Evolutionary conservation across 225 moss, liverwort and hornwort species (phyloP), one percentile per base, ranked within the genome.

Genomic region (Marchantia polymorpha): DNA sequence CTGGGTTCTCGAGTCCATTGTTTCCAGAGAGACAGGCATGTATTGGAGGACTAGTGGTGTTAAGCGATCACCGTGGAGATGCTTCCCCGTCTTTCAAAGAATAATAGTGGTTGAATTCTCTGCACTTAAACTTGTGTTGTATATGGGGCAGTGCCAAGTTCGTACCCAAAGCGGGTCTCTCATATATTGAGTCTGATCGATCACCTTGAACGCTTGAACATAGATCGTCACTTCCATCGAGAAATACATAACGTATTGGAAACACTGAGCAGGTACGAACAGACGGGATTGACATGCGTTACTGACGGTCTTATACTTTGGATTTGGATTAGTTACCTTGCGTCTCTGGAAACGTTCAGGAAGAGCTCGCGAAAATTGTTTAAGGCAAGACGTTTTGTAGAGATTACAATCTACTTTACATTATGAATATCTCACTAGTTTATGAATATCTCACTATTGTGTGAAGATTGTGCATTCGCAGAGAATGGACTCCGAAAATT

Each of bases 201-300:
- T 71, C 79, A 79, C 49, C 56, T 79, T 52, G 58, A 79, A 39
- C 55, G 70, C 17, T 20, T 79, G 79, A 72, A 79, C 58, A 19
- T 79, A 52, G 79, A 56, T 56, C 27, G 25, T 25, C 25, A 30
- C 59, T 79, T 79, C 59, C 70, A 56, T 7, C 46, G 30, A 56
- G 79, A 79, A 59, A 79, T 79, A 22, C 8, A n/a, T 9, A 47
- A 71, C 25, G 25, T 72, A 15, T 52, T 79, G 23, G 55, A 58
- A 20, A 30, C 54, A 8, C 54, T 79, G 20, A 22, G 39, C 69
- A 71, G 79, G 79, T 79, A 67, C 2, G 11, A 56, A 56, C 30
- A 29, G 52, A 39, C 39, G 5, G 39, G 39, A 39, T 39, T 39
- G 5, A 2, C 39, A 39, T 39, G 39, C 39, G 39, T 39, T 39